Percentiles rank a stretch among this genome's conserved stretches.
These are phyloP conservation scores for Penicillium capsulatum DNA, from an alignment of 2,329 filamentous ascomycete species.

Conservation along the genomic window DNA sequence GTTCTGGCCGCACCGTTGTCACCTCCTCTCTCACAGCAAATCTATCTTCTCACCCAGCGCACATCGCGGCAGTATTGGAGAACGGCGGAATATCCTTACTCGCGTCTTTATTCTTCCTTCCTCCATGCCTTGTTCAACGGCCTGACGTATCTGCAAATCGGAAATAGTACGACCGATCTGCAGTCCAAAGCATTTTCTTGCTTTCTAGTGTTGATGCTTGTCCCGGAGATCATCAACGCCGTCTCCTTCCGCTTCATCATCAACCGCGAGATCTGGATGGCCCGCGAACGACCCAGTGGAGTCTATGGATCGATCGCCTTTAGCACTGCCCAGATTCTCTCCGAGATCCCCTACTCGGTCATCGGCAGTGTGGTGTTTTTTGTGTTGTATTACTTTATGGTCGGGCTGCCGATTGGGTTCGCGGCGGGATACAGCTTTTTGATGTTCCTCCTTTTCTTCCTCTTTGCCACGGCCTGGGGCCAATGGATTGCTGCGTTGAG, in stretches of 20 bases:
- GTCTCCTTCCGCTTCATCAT: slow-evolving; percentile 67
- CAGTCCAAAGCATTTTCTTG: slow-evolving; percentile 66
- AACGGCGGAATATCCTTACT: slow-evolving; percentile 67
- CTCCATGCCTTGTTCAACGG: slow-evolving; percentile 68
- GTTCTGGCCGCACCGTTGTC: slow-evolving; percentile 28
- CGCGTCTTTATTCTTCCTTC: slow-evolving; percentile 65
- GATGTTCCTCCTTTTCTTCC: slow-evolving; percentile 68
- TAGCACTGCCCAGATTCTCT: slow-evolving; percentile 62
- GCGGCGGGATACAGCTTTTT: slow-evolving; percentile 67
- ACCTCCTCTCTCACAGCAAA: slow-evolving; percentile 55
- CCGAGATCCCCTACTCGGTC: slow-evolving; percentile 64
- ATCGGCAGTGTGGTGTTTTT: slow-evolving; percentile 61
- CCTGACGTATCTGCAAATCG: slow-evolving; percentile 67
- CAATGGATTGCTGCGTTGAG: slow-evolving; percentile 73
- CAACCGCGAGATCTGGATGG: slow-evolving; percentile 65
- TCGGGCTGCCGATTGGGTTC: slow-evolving; percentile 61
- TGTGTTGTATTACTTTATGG: slow-evolving; percentile 66
- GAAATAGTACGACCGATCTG: slow-evolving; percentile 60
- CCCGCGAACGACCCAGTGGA: slow-evolving; percentile 63
- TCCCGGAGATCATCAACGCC: slow-evolving; percentile 64
- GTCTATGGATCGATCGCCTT: slow-evolving; percentile 71
- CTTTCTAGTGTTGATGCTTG: slow-evolving; percentile 59
- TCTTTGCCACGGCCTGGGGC: slow-evolving; percentile 68
- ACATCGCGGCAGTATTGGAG: slow-evolving; percentile 68
- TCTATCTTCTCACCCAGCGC: slow-evolving; percentile 60